Evolutionary conservation across 352 stramenopile species (phyloP).

Genomic region (Globisporangium parvum): DNA sequence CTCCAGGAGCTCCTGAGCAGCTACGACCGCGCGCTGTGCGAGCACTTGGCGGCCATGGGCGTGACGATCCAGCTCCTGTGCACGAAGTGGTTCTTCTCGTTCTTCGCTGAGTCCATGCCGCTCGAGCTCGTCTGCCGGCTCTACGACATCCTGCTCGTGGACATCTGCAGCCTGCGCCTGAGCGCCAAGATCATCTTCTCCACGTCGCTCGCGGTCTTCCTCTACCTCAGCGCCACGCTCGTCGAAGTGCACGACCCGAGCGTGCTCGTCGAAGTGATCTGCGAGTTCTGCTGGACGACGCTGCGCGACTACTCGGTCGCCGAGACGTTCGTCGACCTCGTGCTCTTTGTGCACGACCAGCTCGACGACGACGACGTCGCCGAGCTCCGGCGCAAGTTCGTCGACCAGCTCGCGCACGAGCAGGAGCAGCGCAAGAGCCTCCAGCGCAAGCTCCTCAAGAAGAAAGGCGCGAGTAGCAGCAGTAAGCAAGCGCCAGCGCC

Average conservation of each 20-base stretch:
- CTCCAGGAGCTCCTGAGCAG: slow-evolving; percentile 61
- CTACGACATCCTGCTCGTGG: slow-evolving; percentile 69
- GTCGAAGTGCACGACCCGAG: slow-evolving; percentile 70
- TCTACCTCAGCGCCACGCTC: slow-evolving; percentile 67
- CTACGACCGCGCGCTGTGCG: slow-evolving; percentile 41
- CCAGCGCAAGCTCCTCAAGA: slow-evolving; percentile 38
- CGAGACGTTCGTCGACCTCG: slow-evolving; percentile 68
- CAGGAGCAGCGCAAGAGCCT: slow-evolving; percentile 49
- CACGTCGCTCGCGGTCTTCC: slow-evolving; percentile 60
- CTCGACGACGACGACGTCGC: slow-evolving; percentile 54
- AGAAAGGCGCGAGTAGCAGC: slow-evolving; percentile 17
- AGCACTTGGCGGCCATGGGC: slow-evolving; percentile 50
- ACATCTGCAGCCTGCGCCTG: slow-evolving; percentile 50
- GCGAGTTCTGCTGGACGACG: slow-evolving; percentile 73
- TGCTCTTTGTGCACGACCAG: slow-evolving; percentile 63
- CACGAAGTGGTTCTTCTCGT: slow-evolving; percentile 85
- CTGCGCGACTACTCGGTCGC: slow-evolving; percentile 64
- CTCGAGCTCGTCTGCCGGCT: slow-evolving; percentile 73
- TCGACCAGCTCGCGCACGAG: slow-evolving; percentile 51
- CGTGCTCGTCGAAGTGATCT: slow-evolving; percentile 69
- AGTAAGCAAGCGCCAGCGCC: slow-evolving; percentile 18
- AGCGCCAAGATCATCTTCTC: slow-evolving; percentile 72
- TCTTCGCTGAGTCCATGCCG: slow-evolving; percentile 79
- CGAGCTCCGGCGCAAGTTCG: slow-evolving; percentile 44
- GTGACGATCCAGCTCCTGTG: slow-evolving; percentile 74